Base-by-base conservation (phyloP, 768 basidiomycete species). In the Pleurotus tuber-regium region DNA sequence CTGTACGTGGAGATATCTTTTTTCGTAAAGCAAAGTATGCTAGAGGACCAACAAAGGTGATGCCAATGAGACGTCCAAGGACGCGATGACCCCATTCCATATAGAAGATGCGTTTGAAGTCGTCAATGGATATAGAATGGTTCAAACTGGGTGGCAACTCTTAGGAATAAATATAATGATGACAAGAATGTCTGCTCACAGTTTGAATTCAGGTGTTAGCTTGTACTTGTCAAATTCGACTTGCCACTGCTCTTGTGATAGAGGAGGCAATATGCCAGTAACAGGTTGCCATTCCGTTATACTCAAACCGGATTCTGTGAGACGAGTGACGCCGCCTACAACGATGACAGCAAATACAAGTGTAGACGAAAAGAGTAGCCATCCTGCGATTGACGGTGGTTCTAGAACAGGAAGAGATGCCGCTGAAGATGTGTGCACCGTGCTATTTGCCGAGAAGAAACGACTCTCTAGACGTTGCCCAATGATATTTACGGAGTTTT, bases 71-170 rank as follows among this genome's bases (percentile, higher is more conserved):
- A 52, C 97, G 91, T 7, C 97, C 97, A 46, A 98, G 83, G 48
- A 96, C 71, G 36, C 97, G 89, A 69, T 99, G 97, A 4, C 83
- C 82, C 92, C 94, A 99, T 78, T 99, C 97, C 96, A 94, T 95
- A 71, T 87, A 89, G 69, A 94, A 99, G 53, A 99, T 98, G 54
- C 80, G 79, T 68, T 99, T 98, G 76, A 99, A 99, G 62, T 98
- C 89, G 24, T 84, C 76, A 51, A 98, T 70, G 25, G 85, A 83
- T 51, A 97, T 94, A 8, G 86, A 83, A 54, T 91, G 87, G 66
- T 99, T 99, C 55, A 94, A 71, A 62, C 95, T 98, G 62, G 39
- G 41, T 38, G 25, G 50, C 43, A 46, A 57, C 54, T 43, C 29
- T 36, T 24, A 40, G 51, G n/a, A 4, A 6, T 30, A 12, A 49